A percentile compares a stretch with the other conserved stretches of the same genome.
Conservation (phyloP, 805 yeast species). For the Yarrowia sp. region DNA sequence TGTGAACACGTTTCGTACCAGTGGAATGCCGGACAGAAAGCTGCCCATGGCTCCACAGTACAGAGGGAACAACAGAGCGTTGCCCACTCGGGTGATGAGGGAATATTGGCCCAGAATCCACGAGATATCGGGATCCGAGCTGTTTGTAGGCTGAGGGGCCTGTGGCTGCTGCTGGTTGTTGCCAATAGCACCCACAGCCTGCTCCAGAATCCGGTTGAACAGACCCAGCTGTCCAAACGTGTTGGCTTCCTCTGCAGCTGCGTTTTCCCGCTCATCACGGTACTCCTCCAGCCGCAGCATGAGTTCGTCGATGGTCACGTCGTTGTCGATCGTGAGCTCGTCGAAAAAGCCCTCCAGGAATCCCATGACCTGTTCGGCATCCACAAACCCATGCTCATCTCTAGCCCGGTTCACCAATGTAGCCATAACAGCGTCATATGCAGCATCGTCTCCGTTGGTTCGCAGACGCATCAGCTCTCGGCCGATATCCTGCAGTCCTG, state of each 20-base stretch:
- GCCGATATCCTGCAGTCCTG: conserved; percentile 3
- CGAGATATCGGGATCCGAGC: conserved; percentile 16
- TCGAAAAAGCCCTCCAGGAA: conserved; percentile 17
- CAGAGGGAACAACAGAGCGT: conserved; percentile 18
- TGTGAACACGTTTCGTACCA: conserved; percentile 7
- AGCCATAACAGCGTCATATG: conserved; percentile 16
- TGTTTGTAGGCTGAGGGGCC: background rate
- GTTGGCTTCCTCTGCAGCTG: conserved; percentile 4
- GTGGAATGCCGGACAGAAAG: conserved; percentile 8
- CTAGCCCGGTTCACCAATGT: conserved; percentile 4
- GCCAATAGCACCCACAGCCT: conserved; percentile 20
- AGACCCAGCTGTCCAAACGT: conserved; percentile 3
- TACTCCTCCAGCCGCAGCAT: conserved; percentile 5
- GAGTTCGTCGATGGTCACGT: conserved; percentile 6
- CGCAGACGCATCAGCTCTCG: conserved; percentile 22
- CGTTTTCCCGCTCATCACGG: conserved; percentile 3
- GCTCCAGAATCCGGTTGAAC: conserved; percentile 4
- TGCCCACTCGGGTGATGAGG: background rate
- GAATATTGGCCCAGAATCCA: conserved; percentile 23
- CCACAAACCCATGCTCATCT: conserved; percentile 14
- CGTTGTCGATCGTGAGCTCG: conserved; percentile 6
- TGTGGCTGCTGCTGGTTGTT: conserved; percentile 8
- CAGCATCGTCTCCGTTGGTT: conserved; percentile 19
- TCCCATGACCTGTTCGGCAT: conserved; percentile 5
- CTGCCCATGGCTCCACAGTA: conserved; percentile 15